Evolutionary conservation across 495 filamentous ascomycete species (phyloP).

Genomic region (Podospora pseudocomata): DNA sequence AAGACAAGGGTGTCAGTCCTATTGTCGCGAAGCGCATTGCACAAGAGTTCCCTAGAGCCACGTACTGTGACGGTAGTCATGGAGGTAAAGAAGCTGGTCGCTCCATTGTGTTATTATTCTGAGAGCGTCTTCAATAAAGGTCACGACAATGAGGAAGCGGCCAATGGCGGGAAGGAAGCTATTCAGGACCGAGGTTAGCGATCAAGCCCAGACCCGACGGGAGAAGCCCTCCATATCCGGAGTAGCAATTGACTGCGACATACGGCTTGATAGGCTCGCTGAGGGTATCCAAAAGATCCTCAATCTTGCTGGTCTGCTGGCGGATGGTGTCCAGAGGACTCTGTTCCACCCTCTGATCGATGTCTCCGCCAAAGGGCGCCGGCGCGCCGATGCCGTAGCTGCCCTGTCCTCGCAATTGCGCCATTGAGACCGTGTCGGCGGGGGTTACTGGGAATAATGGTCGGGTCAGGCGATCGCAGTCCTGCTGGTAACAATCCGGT

Average conservation of each 20-base stretch:
- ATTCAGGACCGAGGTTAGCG: constrained; percentile 13
- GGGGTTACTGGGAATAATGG: constrained; percentile 4
- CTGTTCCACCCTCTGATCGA: constrained; percentile 59
- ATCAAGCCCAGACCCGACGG: background rate
- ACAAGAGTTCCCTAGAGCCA: background rate
- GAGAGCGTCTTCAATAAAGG: constrained; percentile 94
- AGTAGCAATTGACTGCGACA: constrained; percentile 40
- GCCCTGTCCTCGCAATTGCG: constrained; percentile 93
- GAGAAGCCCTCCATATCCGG: too few relatives aligned
- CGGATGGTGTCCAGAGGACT: constrained; percentile 89
- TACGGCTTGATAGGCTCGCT: constrained; percentile 95
- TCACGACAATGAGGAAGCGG: constrained; percentile 95
- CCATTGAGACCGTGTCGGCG: constrained; percentile 53
- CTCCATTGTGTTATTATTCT: constrained; percentile 97
- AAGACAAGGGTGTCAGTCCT: background rate
- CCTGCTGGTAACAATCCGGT: constrained; percentile 27
- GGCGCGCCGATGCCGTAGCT: constrained; percentile 87
- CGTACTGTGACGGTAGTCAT: constrained; percentile 90
- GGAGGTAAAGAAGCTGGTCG: constrained; percentile 90
- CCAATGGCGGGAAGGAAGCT: constrained; percentile 95
- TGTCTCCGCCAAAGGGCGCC: constrained; percentile 60
- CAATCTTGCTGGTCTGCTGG: constrained; percentile 95
- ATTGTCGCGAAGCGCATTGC: background rate
- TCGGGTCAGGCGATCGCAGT: constrained; percentile 17
- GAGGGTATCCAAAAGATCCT: constrained; percentile 85